phyloP scores from a whole-genome alignment of 176 grass and related monocot genomes.

The Oryza rufipogon region DNA sequence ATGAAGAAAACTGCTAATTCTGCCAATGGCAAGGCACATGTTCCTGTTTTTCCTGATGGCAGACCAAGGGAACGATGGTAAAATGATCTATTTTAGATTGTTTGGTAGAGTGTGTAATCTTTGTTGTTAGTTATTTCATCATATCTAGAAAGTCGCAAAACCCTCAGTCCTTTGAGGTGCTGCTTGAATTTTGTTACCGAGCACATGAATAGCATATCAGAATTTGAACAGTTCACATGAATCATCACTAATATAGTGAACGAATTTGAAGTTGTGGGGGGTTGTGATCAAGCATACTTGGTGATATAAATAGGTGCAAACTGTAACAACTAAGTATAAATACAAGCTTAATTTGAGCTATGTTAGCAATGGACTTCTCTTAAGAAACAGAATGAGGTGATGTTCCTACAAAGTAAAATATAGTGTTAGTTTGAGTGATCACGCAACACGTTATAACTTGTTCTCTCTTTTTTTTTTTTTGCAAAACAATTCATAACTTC shows the following conservation, averaged over 20 bases:
- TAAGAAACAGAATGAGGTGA: background rate
- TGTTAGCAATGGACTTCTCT: background rate
- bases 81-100: conserved; percentile 16
- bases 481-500: background rate
- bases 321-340: background rate
- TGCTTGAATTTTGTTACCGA: conserved; percentile 36
- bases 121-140: conserved; percentile 30
- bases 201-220: background rate
- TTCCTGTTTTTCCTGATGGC: conserved; percentile 84
- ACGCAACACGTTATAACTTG: background rate
- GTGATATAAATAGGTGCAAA: background rate
- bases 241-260: background rate
- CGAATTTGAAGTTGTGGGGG: background rate
- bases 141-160: conserved; percentile 24
- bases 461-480: background rate
- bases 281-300: background rate
- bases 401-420: conserved; percentile 5
- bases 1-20: conserved; percentile 30
- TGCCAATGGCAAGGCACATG: conserved; percentile 31
- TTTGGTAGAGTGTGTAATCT: conserved; percentile 37
- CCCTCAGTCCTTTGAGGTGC: conserved; percentile 19
- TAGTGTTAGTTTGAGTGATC: background rate
- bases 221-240: conserved; percentile 16
- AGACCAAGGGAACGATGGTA: conserved; percentile 84
- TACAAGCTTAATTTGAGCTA: background rate